phyloP scores from a whole-genome alignment of 2,329 filamentous ascomycete genomes.

The Chrysoporthe austroafricana region DNA sequence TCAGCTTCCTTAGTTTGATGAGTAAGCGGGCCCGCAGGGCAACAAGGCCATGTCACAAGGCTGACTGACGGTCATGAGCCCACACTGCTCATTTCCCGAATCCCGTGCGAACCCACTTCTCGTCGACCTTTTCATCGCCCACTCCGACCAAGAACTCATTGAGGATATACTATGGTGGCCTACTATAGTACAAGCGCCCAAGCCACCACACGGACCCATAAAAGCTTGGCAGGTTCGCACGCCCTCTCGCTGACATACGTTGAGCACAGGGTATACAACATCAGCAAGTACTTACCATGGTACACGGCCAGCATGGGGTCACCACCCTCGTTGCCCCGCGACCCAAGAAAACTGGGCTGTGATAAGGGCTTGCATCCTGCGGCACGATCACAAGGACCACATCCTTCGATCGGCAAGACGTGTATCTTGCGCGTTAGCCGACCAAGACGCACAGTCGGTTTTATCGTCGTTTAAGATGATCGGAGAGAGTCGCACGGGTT shows the following conservation, averaged over 20 bases:
- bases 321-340: constrained; percentile 1
- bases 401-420: constrained; percentile 18
- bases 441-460: constrained; percentile 1
- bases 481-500: neutral
- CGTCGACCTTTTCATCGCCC: constrained; percentile 4
- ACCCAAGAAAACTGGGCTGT: constrained; percentile 12
- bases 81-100: constrained; percentile 11
- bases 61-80: neutral
- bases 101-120: constrained; percentile 3
- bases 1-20: neutral
- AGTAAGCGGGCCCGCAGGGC: neutral
- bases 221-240: neutral
- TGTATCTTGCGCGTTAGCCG: constrained; percentile 19
- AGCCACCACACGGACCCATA: constrained; percentile 7
- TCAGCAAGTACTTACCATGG: neutral
- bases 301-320: neutral
- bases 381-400: constrained; percentile 15
- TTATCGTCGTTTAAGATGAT: neutral
- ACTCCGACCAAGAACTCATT: neutral
- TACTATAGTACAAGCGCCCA: neutral
- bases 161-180: too few relatives aligned
- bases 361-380: constrained; percentile 22
- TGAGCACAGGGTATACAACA: constrained; percentile 1
- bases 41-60: neutral
- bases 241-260: neutral